Conservation (phyloP, 441 rosid genomes). For the Theobroma grandiflorum region DNA sequence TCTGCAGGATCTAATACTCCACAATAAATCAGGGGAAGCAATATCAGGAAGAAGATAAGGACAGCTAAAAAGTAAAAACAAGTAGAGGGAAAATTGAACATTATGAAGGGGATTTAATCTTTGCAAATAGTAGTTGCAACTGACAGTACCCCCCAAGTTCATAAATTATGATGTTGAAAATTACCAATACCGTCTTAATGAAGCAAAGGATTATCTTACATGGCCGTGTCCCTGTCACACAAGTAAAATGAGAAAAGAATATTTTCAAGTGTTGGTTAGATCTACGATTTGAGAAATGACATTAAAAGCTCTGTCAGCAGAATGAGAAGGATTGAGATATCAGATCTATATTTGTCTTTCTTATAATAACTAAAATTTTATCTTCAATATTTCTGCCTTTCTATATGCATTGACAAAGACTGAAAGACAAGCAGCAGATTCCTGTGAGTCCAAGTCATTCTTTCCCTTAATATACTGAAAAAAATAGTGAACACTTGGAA, state of each 20-base stretch:
- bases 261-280: constrained; percentile 4
- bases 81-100: background rate
- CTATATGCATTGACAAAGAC: background rate
- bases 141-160: background rate
- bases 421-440: background rate
- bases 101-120: background rate
- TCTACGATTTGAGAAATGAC: background rate
- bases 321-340: background rate
- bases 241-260: constrained; percentile 7
- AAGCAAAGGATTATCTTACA: background rate
- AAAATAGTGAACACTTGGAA: background rate
- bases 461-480: background rate
- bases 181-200: constrained; percentile 2
- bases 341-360: constrained; percentile 1
- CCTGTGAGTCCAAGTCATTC: background rate
- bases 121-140: constrained; percentile 16
- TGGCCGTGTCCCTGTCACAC: constrained; percentile 1
- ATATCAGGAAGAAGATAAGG: constrained; percentile 12
- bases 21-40: background rate
- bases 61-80: background rate
- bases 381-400: background rate
- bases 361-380: background rate
- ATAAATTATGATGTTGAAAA: constrained; percentile 18
- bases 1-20: background rate
- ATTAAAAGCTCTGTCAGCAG: background rate